Percentiles rank a stretch among this genome's conserved stretches.
phyloP scores from a whole-genome alignment of 352 stramenopile species.

The Phytophthora crassamura region DNA sequence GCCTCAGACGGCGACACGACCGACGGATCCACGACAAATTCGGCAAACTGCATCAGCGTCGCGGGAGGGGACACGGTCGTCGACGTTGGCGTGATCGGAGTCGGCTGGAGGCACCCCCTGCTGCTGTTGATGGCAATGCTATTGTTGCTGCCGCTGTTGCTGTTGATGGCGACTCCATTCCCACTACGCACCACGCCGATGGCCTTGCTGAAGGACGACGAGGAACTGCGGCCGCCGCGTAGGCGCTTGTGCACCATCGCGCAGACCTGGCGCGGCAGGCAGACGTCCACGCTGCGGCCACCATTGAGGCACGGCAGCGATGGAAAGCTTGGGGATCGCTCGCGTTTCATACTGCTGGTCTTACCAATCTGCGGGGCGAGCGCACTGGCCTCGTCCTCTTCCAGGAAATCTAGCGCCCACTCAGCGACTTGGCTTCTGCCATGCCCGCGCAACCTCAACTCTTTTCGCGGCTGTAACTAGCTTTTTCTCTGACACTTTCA shows the following conservation, averaged over 20 bases:
- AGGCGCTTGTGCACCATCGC: conserved; percentile 54
- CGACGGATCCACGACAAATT: conserved; percentile 53
- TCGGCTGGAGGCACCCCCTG: conserved; percentile 1
- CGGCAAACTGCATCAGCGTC: conserved; percentile 35
- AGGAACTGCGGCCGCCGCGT: conserved; percentile 26
- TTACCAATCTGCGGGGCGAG: background rate
- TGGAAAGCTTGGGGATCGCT: conserved; percentile 42
- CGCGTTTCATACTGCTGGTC: conserved; percentile 51
- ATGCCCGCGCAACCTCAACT: too few species aligned
- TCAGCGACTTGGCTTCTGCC: background rate
- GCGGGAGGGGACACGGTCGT: conserved; percentile 11
- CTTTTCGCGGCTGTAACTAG: too few species aligned
- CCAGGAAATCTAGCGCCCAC: background rate
- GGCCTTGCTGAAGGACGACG: conserved; percentile 25
- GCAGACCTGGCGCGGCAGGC: conserved; percentile 38
- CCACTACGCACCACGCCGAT: background rate
- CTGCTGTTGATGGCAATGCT: background rate
- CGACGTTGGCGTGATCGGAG: conserved; percentile 28
- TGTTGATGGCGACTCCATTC: conserved; percentile 4
- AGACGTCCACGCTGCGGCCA: conserved; percentile 28
- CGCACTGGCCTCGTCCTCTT: background rate
- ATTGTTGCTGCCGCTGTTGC: background rate
- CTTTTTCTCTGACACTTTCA: too few species aligned
- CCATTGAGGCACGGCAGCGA: conserved; percentile 35
- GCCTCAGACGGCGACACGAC: conserved; percentile 53